Conservation (phyloP, 495 filamentous ascomycete species). For the Penicillium herquei region DNA sequence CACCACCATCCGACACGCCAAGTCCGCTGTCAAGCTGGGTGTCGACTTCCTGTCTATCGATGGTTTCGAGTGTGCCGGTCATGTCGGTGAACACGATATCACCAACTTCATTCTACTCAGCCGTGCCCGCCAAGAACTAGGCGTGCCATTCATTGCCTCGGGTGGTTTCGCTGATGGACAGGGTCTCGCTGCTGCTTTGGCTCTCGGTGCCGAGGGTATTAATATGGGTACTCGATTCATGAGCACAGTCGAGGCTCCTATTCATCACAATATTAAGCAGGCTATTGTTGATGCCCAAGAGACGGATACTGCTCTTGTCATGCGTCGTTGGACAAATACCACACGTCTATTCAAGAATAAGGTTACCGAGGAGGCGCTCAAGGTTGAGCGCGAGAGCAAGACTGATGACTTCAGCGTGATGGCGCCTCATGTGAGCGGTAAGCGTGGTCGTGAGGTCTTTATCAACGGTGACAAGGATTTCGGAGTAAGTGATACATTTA, state of each 20-base stretch:
- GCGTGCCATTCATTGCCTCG: slow-evolving; percentile 89
- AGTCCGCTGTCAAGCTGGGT: slow-evolving; percentile 88
- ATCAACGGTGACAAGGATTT: slow-evolving; percentile 86
- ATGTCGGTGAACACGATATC: slow-evolving; percentile 94
- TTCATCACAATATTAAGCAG: slow-evolving; percentile 91
- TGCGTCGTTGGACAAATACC: slow-evolving; percentile 93
- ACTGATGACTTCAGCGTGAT: slow-evolving; percentile 91
- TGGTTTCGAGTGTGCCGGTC: slow-evolving; percentile 96
- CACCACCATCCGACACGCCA: slow-evolving; percentile 92
- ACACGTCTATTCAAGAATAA: slow-evolving; percentile 86
- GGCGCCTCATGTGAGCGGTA: slow-evolving; percentile 84
- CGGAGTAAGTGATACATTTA: slow-evolving; percentile 60
- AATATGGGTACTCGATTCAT: slow-evolving; percentile 96
- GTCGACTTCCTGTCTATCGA: slow-evolving; percentile 97
- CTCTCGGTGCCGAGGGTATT: slow-evolving; percentile 88
- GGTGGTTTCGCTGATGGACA: slow-evolving; percentile 96
- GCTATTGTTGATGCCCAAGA: slow-evolving; percentile 86
- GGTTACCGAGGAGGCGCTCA: slow-evolving; percentile 73
- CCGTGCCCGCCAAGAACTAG: slow-evolving; percentile 79
- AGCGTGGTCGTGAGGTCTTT: slow-evolving; percentile 90
- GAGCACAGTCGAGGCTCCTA: slow-evolving; percentile 88
- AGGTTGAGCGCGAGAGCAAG: slow-evolving; percentile 80
- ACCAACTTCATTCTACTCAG: slow-evolving; percentile 95
- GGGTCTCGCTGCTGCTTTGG: slow-evolving; percentile 88
- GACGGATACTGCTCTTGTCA: slow-evolving; percentile 83